Conservation (phyloP, 257 asterid genomes). For the Thymus mandschuricus region DNA sequence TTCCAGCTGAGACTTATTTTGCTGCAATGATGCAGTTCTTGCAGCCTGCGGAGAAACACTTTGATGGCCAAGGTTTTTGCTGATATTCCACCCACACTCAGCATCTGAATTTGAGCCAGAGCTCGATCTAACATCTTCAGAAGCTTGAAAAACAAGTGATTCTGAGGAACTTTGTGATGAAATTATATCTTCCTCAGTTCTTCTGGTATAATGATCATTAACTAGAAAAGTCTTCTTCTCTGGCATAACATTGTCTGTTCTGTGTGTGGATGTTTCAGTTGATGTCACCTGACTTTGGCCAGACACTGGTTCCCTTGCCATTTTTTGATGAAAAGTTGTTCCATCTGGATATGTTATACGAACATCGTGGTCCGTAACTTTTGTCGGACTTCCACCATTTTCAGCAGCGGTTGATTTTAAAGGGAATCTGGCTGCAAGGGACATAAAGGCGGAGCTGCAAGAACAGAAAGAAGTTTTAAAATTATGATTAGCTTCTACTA, state of each 20-base stretch:
- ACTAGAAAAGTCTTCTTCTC: constrained; percentile 28
- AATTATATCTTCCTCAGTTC: constrained; percentile 59
- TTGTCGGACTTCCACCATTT: constrained; percentile 38
- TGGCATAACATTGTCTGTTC: constrained; percentile 35
- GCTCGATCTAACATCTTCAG: constrained; percentile 63
- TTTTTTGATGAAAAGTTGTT: constrained; percentile 47
- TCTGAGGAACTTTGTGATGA: constrained; percentile 86
- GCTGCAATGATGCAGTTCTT: constrained; percentile 42
- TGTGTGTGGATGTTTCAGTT: constrained; percentile 39
- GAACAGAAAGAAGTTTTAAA: constrained; percentile 26
- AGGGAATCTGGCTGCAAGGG: constrained; percentile 89
- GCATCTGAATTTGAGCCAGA: constrained; percentile 74
- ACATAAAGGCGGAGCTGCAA: constrained; percentile 95
- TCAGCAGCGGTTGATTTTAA: constrained; percentile 36
- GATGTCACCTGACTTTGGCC: constrained; percentile 49
- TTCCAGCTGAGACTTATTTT: constrained; percentile 35
- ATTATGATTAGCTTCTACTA: constrained; percentile 26
- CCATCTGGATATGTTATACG: constrained; percentile 74
- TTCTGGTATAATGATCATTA: constrained; percentile 36
- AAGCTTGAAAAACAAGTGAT: constrained; percentile 60
- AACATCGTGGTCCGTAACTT: constrained; percentile 51
- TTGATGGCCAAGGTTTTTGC: constrained; percentile 33
- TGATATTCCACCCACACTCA: constrained; percentile 57
- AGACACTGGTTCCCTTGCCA: constrained; percentile 41
- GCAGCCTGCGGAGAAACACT: constrained; percentile 41